Evolutionary conservation across 2,329 filamentous ascomycete species (phyloP).

Genomic region (Alternaria viburni): DNA sequence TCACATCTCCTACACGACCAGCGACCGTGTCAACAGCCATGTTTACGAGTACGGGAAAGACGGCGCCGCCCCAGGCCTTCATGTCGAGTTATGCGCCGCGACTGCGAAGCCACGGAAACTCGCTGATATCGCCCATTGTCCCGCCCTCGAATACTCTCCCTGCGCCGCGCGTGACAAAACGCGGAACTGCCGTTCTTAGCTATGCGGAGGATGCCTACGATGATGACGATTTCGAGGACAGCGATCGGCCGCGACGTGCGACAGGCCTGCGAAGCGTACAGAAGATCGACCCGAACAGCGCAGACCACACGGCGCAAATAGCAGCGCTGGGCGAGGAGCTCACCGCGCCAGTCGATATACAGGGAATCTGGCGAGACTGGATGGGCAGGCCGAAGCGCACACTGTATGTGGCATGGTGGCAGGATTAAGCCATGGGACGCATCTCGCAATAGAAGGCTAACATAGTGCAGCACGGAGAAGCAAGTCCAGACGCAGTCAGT

Average conservation of each 20-base stretch:
- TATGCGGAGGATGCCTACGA: slow-evolving; percentile 97
- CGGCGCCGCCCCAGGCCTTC: slow-evolving; percentile 78
- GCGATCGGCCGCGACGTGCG: slow-evolving; percentile 72
- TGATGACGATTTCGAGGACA: slow-evolving; percentile 76
- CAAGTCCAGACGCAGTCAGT: slow-evolving; percentile 71
- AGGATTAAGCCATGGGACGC: not conserved
- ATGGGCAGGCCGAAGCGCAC: slow-evolving; percentile 73
- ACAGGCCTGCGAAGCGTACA: slow-evolving; percentile 80
- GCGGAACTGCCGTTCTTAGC: slow-evolving; percentile 95
- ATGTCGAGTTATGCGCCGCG: slow-evolving; percentile 91
- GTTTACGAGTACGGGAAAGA: slow-evolving; percentile 50
- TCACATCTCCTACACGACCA: slow-evolving; percentile 25
- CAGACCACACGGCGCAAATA: slow-evolving; percentile 67
- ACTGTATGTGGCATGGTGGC: slow-evolving; percentile 48
- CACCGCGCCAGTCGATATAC: slow-evolving; percentile 76
- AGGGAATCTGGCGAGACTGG: slow-evolving; percentile 95
- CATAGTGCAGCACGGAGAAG: slow-evolving; percentile 58
- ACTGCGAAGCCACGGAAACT: slow-evolving; percentile 88
- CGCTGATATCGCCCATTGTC: slow-evolving; percentile 83
- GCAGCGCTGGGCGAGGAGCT: slow-evolving; percentile 88
- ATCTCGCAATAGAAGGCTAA: slow-evolving; percentile 10
- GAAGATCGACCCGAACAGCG: slow-evolving; percentile 69
- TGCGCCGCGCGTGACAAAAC: slow-evolving; percentile 87
- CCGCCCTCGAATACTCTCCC: slow-evolving; percentile 71
- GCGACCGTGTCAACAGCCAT: slow-evolving; percentile 40